Evolutionary conservation across 2,329 filamentous ascomycete species (phyloP).

Genomic region (Alternaria angustiovoidea): DNA sequence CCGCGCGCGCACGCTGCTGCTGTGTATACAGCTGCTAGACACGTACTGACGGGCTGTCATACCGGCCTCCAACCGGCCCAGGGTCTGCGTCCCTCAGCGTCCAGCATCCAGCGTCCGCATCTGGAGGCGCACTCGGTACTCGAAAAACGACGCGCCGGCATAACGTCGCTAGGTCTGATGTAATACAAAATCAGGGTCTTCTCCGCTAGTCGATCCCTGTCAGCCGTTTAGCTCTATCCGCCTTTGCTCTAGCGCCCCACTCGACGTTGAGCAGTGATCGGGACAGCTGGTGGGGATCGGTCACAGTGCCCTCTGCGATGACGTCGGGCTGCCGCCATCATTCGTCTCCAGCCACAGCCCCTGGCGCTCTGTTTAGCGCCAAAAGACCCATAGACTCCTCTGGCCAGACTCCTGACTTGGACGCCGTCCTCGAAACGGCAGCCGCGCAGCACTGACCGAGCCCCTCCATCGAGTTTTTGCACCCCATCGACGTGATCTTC

Average conservation of each 20-base stretch:
- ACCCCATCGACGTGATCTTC: slow-evolving; percentile 18
- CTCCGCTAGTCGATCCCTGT: slow-evolving; percentile 15
- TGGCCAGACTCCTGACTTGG: slow-evolving; percentile 17
- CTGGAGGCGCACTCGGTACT: slow-evolving; percentile 21
- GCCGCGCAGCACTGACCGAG: slow-evolving; percentile 17
- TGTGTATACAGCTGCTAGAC: not conserved
- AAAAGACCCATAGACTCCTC: slow-evolving; percentile 12
- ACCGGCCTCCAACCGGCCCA: not conserved
- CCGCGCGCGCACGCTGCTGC: too few relatives aligned
- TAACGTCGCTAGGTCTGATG: slow-evolving; percentile 31
- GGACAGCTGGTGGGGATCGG: slow-evolving; percentile 26
- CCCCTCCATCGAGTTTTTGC: slow-evolving; percentile 24
- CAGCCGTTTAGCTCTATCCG: slow-evolving; percentile 7
- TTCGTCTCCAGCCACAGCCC: slow-evolving; percentile 25
- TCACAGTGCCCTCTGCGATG: not conserved
- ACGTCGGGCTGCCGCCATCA: slow-evolving; percentile 23
- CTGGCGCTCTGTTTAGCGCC: slow-evolving; percentile 16
- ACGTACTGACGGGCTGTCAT: not conserved
- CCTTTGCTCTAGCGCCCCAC: slow-evolving; percentile 6
- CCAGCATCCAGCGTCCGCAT: not conserved
- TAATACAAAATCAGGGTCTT: slow-evolving; percentile 37
- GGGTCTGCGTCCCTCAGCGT: not conserved
- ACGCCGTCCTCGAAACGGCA: slow-evolving; percentile 25
- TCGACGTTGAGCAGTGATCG: slow-evolving; percentile 22
- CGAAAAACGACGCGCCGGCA: slow-evolving; percentile 18